Evolutionary conservation across 2,329 filamentous ascomycete species (phyloP), one percentile per base, ranked within the genome.

Genomic region (Colletotrichum tropicale): DNA sequence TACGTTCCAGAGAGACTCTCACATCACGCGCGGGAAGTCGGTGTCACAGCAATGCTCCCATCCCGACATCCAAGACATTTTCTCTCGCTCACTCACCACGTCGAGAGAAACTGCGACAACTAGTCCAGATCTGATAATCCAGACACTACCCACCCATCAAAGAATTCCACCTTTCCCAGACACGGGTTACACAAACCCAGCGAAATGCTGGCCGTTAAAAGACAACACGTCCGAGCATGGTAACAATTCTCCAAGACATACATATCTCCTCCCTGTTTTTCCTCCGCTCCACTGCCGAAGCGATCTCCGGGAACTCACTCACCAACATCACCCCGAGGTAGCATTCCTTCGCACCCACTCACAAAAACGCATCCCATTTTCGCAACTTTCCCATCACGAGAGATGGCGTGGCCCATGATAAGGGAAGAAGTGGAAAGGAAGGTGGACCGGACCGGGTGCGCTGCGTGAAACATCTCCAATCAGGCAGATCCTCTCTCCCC

Each of bases 381-480:
- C 21, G 21, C 18, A 43, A 71, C 68, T 75, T 66, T 75, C 62
- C 68, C 61, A 71, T 75, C 52, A 66, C 68, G 32, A 28, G 30
- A 3, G 8, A 64, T 2, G 30, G 34, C 16, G 18, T 13, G n/a
- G n/a, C 43, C 43, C n/a, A 71, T 18, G 58, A 62, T 64, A 28
- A 64, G 18, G 18, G 36, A 5, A 24, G 13, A 38, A 9, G 60
- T 13, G 32, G 34, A 12, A 28, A 2, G 66, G 8, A 26, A 61
- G 60, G 67, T 64, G 66, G 43, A n/a, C 32, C 21, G 34, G 32
- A 64, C 7, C 21, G 9, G 36, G 26, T 55, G 38, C 30, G 72
- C 61, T 69, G 32, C 61, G 43, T 75, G 72, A 75, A 69, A 75
- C 73, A 73, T 64, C 34, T n/a, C 73, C 69, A 67, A 64, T 34